Conservation (phyloP, 768 basidiomycete species). For the Leccinellum luteum region DNA sequence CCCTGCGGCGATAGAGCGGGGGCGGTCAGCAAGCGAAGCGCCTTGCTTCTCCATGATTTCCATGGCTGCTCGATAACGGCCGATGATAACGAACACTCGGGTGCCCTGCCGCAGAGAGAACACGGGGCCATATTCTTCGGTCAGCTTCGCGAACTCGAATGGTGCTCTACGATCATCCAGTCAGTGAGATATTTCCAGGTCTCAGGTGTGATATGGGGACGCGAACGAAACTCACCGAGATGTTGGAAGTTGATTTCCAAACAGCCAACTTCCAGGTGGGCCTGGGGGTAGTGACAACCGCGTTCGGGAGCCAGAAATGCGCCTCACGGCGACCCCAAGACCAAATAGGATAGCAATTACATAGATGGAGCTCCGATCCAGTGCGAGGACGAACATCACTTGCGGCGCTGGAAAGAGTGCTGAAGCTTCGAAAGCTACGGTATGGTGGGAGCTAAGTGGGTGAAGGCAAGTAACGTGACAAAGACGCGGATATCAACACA, state of each 20-base stretch:
- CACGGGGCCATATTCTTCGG: slow-evolving; percentile 57
- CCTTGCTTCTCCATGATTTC: slow-evolving; percentile 43
- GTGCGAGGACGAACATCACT: background rate
- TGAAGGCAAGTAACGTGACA: background rate
- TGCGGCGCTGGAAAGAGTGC: background rate
- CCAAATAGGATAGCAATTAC: background rate
- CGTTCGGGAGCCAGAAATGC: background rate
- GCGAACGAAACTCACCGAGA: background rate
- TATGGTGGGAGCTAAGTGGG: background rate
- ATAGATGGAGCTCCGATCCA: background rate
- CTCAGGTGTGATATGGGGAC: background rate
- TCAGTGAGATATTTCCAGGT: background rate
- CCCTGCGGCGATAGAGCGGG: slow-evolving; percentile 33
- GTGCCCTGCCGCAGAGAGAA: slow-evolving; percentile 51
- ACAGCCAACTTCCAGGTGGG: slow-evolving; percentile 15
- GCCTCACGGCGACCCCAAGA: background rate
- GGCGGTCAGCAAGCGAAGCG: slow-evolving; percentile 33
- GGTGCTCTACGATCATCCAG: slow-evolving; percentile 5
- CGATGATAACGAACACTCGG: slow-evolving; percentile 18
- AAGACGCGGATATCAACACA: background rate
- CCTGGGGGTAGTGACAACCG: slow-evolving; percentile 15
- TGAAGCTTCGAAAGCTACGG: background rate
- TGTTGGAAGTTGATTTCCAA: slow-evolving; percentile 11
- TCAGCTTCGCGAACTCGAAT: slow-evolving; percentile 50
- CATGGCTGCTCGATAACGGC: slow-evolving; percentile 31